Evolutionary conservation across 164 flowering plant genomes (phyloP).

Genomic region (Aristolochia contorta): DNA sequence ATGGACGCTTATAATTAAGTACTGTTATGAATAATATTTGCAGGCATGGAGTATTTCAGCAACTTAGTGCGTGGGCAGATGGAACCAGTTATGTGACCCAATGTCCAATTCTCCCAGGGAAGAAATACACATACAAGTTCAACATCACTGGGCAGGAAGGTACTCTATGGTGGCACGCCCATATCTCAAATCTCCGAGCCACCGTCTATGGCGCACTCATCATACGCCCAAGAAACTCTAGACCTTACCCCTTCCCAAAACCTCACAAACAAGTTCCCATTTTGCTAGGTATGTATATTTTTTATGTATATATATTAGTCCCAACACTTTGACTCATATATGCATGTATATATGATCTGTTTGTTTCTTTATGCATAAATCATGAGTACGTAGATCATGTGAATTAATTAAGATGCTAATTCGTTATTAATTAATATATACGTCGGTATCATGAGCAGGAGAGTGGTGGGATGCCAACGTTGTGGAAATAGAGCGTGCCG

Average conservation of each 20-base stretch:
- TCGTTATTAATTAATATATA: no score
- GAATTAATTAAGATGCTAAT: no score
- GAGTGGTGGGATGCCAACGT: constrained; percentile 72
- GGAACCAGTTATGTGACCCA: constrained; percentile 80
- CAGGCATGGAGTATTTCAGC: constrained; percentile 72
- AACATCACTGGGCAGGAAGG: constrained; percentile 69
- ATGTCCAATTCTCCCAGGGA: constrained; percentile 65
- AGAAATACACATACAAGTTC: constrained; percentile 55
- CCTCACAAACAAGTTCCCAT: constrained; percentile 53
- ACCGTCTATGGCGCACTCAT: constrained; percentile 64
- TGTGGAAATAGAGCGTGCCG: constrained; percentile 32
- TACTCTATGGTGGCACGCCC: constrained; percentile 77
- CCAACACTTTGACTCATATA: no score
- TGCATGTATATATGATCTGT: no score
- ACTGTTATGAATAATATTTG: background rate
- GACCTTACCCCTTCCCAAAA: constrained; percentile 50
- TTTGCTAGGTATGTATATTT: constrained; percentile 28
- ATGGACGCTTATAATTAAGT: background rate
- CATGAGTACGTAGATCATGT: no score
- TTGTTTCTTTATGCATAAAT: no score
- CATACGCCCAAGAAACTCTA: constrained; percentile 56
- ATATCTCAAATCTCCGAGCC: constrained; percentile 52
- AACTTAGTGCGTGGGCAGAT: constrained; percentile 70
- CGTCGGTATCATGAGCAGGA: no score
- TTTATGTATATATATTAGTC: no score